These are phyloP conservation scores for Macrolepiota dolichaula DNA, from an alignment of 768 basidiomycete species.

Conservation along the genomic window DNA sequence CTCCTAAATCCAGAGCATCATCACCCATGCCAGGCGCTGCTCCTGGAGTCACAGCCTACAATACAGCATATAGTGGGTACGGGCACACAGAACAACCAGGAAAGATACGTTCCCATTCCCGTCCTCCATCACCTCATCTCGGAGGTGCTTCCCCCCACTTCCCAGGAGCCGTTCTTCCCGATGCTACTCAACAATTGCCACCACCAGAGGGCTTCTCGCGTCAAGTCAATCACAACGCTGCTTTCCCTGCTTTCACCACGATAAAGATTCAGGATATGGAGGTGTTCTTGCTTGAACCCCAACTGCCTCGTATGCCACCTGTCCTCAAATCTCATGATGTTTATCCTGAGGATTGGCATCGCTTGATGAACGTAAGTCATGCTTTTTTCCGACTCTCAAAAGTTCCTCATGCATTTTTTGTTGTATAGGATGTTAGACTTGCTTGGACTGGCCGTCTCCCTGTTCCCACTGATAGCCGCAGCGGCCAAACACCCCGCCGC, in stretches of 20 bases:
- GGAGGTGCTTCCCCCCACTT: slow-evolving; percentile 32
- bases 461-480: slow-evolving; percentile 38
- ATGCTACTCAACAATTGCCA: slow-evolving; percentile 41
- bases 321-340: slow-evolving; percentile 76
- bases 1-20: slow-evolving; percentile 39
- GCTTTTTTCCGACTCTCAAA: slow-evolving; percentile 9
- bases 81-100: slow-evolving; percentile 16
- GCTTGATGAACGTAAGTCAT: slow-evolving; percentile 64
- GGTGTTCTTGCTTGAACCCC: slow-evolving; percentile 53
- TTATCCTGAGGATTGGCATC: slow-evolving; percentile 73
- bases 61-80: slow-evolving; percentile 14
- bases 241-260: slow-evolving; percentile 66
- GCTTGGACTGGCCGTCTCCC: slow-evolving; percentile 80
- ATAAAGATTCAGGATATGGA: slow-evolving; percentile 80
- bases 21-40: slow-evolving; percentile 37
- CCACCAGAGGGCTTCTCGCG: slow-evolving; percentile 75
- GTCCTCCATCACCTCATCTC: slow-evolving; percentile 15
- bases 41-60: slow-evolving; percentile 29
- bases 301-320: slow-evolving; percentile 67
- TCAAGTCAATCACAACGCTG: slow-evolving; percentile 61
- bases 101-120: slow-evolving; percentile 16
- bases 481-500: slow-evolving; percentile 50
- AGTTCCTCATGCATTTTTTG: background rate
- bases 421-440: slow-evolving; percentile 60
- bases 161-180: slow-evolving; percentile 24